phyloP scores from a whole-genome alignment of 495 filamentous ascomycete genomes.

The Daldinia childiae region DNA sequence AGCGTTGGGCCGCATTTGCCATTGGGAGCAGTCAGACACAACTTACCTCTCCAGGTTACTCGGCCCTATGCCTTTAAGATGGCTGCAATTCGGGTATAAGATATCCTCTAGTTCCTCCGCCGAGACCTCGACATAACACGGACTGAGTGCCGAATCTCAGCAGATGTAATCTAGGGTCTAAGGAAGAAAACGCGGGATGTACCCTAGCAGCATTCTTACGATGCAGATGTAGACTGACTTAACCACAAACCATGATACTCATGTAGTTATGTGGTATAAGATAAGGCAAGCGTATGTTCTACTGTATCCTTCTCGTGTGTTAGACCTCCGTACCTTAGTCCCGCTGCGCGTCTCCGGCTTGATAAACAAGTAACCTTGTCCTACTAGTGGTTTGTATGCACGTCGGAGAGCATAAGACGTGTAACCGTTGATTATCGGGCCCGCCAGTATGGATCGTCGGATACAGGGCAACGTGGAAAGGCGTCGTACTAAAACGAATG shows the following conservation, averaged over 20 bases:
- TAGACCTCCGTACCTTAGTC: slow-evolving; percentile 27
- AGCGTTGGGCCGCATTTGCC: background rate
- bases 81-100: background rate
- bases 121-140: slow-evolving; percentile 1
- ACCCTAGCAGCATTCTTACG: background rate
- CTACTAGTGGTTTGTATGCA: slow-evolving; percentile 20
- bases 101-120: background rate
- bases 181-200: background rate
- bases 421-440: slow-evolving; percentile 15
- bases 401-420: slow-evolving; percentile 12
- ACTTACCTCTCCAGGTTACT: background rate
- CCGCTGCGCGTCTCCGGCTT: slow-evolving; percentile 23
- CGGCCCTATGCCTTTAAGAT: background rate
- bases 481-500: slow-evolving; percentile 15
- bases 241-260: slow-evolving; percentile 18
- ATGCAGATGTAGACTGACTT: background rate
- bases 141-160: slow-evolving; percentile 18
- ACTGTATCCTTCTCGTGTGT: slow-evolving; percentile 12
- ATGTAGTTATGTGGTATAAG: slow-evolving; percentile 15
- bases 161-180: slow-evolving; percentile 17
- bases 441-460: slow-evolving; percentile 30
- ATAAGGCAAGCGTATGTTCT: slow-evolving; percentile 14
- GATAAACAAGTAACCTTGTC: slow-evolving; percentile 21
- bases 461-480: slow-evolving; percentile 31
- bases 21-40: background rate